These are phyloP conservation scores for Cornus suecica DNA, from an alignment of 148 eudicot species.

Conservation along the genomic window DNA sequence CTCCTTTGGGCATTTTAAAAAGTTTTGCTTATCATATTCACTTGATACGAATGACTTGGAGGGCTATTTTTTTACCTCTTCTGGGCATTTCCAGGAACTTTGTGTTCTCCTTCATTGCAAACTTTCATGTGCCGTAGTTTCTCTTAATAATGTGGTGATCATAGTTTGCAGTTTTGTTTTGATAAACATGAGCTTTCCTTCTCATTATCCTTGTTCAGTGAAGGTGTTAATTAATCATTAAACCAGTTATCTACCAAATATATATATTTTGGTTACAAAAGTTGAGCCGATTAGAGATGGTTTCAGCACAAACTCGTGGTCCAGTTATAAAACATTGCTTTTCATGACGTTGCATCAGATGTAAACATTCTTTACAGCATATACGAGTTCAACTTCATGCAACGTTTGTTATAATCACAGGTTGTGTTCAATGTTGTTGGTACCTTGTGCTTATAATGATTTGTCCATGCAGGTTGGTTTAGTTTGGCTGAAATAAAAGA, in stretches of 20 bases:
- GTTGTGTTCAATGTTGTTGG: neutral
- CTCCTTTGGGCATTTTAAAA: neutral
- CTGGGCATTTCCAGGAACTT: no score
- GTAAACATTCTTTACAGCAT: neutral
- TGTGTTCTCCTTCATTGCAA: no score
- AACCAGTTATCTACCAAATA: no score
- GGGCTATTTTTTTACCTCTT: no score
- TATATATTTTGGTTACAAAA: neutral
- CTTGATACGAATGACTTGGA: no score
- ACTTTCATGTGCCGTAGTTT: neutral
- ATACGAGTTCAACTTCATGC: neutral
- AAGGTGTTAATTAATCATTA: no score
- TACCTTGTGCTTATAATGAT: neutral
- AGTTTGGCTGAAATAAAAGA: constrained; percentile 21
- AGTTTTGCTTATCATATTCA: neutral
- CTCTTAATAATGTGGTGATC: neutral
- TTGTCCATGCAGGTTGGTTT: constrained; percentile 17
- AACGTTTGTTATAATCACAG: neutral
- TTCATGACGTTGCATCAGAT: neutral
- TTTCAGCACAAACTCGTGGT: neutral
- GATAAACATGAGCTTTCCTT: neutral
- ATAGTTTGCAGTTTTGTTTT: neutral
- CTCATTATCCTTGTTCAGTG: neutral
- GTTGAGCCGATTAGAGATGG: neutral
- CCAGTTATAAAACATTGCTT: neutral